These are phyloP conservation scores for Hypholoma sublateritium DNA, from an alignment of 768 basidiomycete genomes.

Conservation along the genomic window DNA sequence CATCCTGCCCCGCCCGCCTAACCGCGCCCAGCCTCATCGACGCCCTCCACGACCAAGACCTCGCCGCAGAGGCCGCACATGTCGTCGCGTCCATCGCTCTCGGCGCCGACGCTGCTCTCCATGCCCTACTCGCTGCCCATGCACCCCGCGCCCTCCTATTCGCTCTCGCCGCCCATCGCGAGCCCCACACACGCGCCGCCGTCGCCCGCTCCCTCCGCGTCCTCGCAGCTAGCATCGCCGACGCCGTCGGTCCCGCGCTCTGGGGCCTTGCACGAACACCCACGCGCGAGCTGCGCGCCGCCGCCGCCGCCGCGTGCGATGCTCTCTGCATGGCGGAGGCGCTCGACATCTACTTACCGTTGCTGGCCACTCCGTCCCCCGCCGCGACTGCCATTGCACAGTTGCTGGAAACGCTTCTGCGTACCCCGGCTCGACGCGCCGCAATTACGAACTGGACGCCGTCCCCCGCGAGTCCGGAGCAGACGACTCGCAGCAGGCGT, in stretches of 20 bases:
- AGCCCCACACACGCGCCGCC: slow-evolving; percentile 45
- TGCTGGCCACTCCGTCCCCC: slow-evolving; percentile 39
- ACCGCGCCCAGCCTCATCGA: not conserved
- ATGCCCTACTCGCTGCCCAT: slow-evolving; percentile 53
- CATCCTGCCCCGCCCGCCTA: not conserved
- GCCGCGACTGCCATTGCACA: slow-evolving; percentile 53
- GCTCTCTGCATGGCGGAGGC: not conserved
- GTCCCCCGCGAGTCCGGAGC: slow-evolving; percentile 26
- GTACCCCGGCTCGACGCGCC: slow-evolving; percentile 47
- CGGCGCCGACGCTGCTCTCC: slow-evolving; percentile 66
- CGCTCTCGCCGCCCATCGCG: slow-evolving; percentile 48
- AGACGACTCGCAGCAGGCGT: slow-evolving; percentile 54
- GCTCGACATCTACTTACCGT: slow-evolving; percentile 50
- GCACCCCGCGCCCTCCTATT: slow-evolving; percentile 62
- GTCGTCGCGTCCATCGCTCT: slow-evolving; percentile 67
- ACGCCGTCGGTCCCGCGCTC: slow-evolving; percentile 66
- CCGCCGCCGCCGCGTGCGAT: not conserved
- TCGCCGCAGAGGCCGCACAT: slow-evolving; percentile 74
- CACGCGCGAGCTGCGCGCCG: not conserved
- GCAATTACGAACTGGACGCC: slow-evolving; percentile 54
- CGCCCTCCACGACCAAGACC: slow-evolving; percentile 24
- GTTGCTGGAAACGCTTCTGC: slow-evolving; percentile 53
- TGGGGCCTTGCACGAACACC: slow-evolving; percentile 50
- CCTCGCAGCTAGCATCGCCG: slow-evolving; percentile 58
- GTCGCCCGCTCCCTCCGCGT: slow-evolving; percentile 65